Conservation (phyloP, 768 basidiomycete genomes). For the Mycena belliarum region DNA sequence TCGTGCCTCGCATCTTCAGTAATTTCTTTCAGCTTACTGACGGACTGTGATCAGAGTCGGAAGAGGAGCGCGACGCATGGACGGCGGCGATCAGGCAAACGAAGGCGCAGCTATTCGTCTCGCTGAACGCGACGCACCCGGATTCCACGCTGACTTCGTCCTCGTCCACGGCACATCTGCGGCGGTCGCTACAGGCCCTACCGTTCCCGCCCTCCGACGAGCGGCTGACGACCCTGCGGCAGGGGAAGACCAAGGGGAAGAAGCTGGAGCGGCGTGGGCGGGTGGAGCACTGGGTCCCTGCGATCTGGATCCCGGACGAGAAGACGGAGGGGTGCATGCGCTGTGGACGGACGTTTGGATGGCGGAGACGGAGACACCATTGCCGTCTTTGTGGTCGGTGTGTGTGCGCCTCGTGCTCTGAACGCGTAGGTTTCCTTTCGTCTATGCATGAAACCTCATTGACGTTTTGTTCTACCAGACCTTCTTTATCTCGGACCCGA, state of each 20-base stretch:
- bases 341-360: slow-evolving; percentile 75
- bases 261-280: slow-evolving; percentile 42
- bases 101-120: slow-evolving; percentile 68
- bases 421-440: slow-evolving; percentile 51
- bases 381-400: slow-evolving; percentile 85
- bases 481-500: slow-evolving; percentile 73
- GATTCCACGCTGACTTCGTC: slow-evolving; percentile 84
- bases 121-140: slow-evolving; percentile 70
- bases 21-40: background rate
- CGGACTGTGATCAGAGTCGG: slow-evolving; percentile 38
- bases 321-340: slow-evolving; percentile 85
- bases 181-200: slow-evolving; percentile 71
- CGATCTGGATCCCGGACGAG: slow-evolving; percentile 90
- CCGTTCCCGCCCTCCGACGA: slow-evolving; percentile 64
- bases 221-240: slow-evolving; percentile 32
- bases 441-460: background rate
- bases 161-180: slow-evolving; percentile 71
- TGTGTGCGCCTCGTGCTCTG: slow-evolving; percentile 84
- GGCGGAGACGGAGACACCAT: slow-evolving; percentile 80
- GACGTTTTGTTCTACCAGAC: slow-evolving; percentile 47
- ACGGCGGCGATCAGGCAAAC: slow-evolving; percentile 64
- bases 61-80: slow-evolving; percentile 67
- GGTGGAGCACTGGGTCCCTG: slow-evolving; percentile 85
- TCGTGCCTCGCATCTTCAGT: slow-evolving; percentile 18
- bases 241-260: slow-evolving; percentile 25